Percentiles rank a stretch among this genome's conserved stretches.
phyloP scores from a whole-genome alignment of 202 grass and related monocot species.

The Elaeis oleifera region DNA sequence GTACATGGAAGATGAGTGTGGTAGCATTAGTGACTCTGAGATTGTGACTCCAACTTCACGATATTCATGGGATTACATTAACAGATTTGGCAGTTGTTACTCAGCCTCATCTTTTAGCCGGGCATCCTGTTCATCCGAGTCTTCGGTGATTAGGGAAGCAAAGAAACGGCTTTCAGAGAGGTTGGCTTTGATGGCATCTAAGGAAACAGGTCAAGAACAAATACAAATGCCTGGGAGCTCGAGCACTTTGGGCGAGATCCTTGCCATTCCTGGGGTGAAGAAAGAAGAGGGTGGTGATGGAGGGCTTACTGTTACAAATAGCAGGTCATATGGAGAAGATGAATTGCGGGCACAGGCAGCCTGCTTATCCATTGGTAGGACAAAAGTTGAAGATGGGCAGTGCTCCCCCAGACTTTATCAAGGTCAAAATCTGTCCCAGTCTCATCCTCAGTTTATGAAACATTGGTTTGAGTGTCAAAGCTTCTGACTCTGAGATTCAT shows the following conservation, averaged over 20 bases:
- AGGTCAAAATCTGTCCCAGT: conserved; percentile 62
- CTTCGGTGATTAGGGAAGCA: conserved; percentile 64
- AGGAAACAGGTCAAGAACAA: conserved; percentile 35
- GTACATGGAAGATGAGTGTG: conserved; percentile 40
- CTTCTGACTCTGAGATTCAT: conserved; percentile 20
- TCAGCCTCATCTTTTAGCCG: conserved; percentile 47
- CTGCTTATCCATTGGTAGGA: conserved; percentile 28
- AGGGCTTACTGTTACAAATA: background rate
- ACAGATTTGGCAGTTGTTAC: conserved; percentile 42
- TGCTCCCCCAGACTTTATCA: conserved; percentile 35
- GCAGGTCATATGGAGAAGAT: conserved; percentile 26
- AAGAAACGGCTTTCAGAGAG: conserved; percentile 77
- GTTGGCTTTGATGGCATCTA: conserved; percentile 51
- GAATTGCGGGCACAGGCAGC: conserved; percentile 34
- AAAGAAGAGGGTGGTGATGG: conserved; percentile 13
- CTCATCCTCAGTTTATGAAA: conserved; percentile 40
- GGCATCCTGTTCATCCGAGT: conserved; percentile 48
- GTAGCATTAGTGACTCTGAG: conserved; percentile 45
- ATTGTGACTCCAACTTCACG: conserved; percentile 36
- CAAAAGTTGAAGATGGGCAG: conserved; percentile 16
- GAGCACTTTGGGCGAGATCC: conserved; percentile 83
- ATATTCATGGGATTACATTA: conserved; percentile 44
- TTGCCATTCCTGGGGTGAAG: conserved; percentile 49
- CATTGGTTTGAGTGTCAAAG: conserved; percentile 20
- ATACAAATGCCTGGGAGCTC: conserved; percentile 34